These are phyloP conservation scores for Solanum etuberosum DNA, from an alignment of 257 asterid species.

Conservation along the genomic window DNA sequence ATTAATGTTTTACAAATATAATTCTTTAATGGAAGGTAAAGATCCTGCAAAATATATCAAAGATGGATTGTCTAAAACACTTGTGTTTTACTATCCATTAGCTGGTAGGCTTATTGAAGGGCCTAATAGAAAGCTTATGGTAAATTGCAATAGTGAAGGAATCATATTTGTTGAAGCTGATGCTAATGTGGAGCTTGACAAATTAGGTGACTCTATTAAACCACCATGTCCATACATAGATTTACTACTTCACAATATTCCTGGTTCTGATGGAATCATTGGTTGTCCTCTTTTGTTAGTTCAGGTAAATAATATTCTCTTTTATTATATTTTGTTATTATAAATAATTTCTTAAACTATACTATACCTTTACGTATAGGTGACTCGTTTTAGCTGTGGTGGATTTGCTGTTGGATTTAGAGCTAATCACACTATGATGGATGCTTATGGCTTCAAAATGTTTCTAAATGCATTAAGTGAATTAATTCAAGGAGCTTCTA, in stretches of 20 bases:
- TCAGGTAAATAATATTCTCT: not conserved
- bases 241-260: not conserved
- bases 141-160: constrained; percentile 8
- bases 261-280: not conserved
- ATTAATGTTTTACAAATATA: not conserved
- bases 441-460: not conserved
- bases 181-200: not conserved
- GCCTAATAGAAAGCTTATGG: not conserved
- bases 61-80: not conserved
- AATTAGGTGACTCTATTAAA: not conserved
- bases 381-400: constrained; percentile 9
- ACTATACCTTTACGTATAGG: not conserved
- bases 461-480: constrained; percentile 3
- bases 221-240: not conserved
- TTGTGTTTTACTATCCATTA: not conserved
- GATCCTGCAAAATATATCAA: not conserved
- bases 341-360: not conserved
- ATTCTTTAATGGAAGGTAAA: not conserved
- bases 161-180: constrained; percentile 8
- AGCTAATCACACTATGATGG: constrained; percentile 8
- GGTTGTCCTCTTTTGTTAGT: not conserved
- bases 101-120: not conserved
- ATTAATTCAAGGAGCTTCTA: not conserved
- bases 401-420: constrained; percentile 8
- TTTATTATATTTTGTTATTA: too few relatives aligned